Evolutionary conservation across 2,329 filamentous ascomycete genomes (phyloP).

Genomic region (Leptosphaerulina australis): DNA sequence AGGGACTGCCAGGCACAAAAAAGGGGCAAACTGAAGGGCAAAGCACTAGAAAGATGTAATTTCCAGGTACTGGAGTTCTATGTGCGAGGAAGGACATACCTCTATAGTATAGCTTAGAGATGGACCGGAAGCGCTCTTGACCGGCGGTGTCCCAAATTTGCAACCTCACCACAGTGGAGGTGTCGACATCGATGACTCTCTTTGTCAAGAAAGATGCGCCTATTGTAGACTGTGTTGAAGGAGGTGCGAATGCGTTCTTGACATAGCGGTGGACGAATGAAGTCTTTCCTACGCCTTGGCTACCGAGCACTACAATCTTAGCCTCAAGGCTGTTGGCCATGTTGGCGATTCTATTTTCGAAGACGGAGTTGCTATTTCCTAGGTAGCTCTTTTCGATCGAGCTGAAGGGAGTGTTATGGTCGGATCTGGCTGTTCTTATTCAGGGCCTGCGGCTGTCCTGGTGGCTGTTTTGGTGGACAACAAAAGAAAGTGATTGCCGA

Average conservation of each 20-base stretch:
- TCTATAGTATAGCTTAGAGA: conserved; percentile 94
- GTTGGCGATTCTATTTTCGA: neutral
- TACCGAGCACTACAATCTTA: conserved; percentile 80
- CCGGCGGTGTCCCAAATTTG: conserved; percentile 98
- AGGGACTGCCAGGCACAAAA: conserved; percentile 6
- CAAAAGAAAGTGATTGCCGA: conserved; percentile 28
- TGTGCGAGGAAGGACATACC: conserved; percentile 34
- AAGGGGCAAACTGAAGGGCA: conserved; percentile 5
- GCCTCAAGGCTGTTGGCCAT: conserved; percentile 69
- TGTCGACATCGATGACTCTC: conserved; percentile 75
- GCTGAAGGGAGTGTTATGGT: neutral
- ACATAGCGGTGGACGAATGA: conserved; percentile 78
- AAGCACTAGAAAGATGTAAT: neutral
- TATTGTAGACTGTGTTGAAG: conserved; percentile 56
- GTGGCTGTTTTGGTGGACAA: conserved; percentile 18
- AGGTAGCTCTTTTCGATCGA: neutral
- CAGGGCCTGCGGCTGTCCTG: conserved; percentile 12
- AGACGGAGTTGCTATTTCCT: neutral
- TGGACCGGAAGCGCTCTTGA: conserved; percentile 93
- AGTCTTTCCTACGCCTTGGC: conserved; percentile 80
- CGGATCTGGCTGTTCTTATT: conserved; percentile 5
- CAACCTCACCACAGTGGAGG: conserved; percentile 83
- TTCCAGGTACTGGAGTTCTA: neutral
- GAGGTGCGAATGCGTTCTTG: conserved; percentile 71
- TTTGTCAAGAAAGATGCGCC: conserved; percentile 67